Conservation (phyloP, 2,329 filamentous ascomycete genomes). For the Fusarium nelsonii region DNA sequence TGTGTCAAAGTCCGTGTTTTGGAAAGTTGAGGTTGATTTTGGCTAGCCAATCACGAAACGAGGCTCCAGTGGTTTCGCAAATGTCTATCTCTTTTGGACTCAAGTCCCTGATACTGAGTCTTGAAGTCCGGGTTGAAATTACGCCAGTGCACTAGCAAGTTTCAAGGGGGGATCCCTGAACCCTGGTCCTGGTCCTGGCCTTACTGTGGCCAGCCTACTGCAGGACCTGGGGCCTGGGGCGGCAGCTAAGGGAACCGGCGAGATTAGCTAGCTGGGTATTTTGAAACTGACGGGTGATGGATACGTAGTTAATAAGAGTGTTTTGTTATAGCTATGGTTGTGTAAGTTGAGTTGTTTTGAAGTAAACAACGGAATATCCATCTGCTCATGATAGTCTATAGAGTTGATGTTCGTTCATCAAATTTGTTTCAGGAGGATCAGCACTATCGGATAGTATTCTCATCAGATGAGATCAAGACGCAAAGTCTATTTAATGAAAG, state of each 20-base stretch:
- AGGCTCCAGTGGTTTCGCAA: constrained; percentile 22
- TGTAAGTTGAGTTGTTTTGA: constrained; percentile 2
- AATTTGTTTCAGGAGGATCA: constrained; percentile 1
- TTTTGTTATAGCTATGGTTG: constrained; percentile 8
- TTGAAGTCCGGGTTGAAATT: constrained; percentile 56
- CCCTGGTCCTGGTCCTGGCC: constrained; percentile 19
- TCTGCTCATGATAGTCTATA: not conserved
- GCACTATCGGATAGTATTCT: not conserved
- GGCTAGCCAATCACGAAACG: constrained; percentile 33
- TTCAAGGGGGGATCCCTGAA: constrained; percentile 62
- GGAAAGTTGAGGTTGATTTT: constrained; percentile 15
- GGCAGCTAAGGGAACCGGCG: constrained; percentile 44
- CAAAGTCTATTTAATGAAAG: constrained; percentile 22
- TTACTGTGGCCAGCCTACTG: not conserved
- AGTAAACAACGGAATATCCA: not conserved
- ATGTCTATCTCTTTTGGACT: constrained; percentile 36
- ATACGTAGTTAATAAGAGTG: constrained; percentile 8
- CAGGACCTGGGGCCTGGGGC: constrained; percentile 6
- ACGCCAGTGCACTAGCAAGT: constrained; percentile 63
- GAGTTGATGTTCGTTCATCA: not conserved
- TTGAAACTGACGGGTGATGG: constrained; percentile 30
- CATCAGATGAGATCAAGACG: constrained; percentile 5
- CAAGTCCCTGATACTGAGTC: constrained; percentile 58
- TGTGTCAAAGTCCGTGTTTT: constrained; percentile 23
- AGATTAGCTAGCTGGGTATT: constrained; percentile 32